Base-by-base conservation (phyloP, 1,139 yeast species). In the Torulaspora pretoriensis region DNA sequence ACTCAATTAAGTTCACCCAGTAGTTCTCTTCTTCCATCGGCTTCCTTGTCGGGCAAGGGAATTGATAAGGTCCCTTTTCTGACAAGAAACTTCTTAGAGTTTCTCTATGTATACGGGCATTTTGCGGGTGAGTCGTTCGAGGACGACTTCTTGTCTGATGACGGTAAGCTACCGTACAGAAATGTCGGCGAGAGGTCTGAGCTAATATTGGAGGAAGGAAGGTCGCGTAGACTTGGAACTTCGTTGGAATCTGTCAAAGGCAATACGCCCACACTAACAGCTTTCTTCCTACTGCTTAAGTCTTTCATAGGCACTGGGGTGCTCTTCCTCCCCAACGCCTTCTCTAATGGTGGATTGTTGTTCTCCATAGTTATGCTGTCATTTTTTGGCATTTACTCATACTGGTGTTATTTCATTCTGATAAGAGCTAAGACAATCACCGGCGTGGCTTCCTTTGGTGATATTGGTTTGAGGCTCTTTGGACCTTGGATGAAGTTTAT, bases 221-320 rank as follows among this genome's bases (percentile, higher is more conserved):
- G 43, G 3, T 53, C 48, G 22, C 28, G 28, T 8, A 43, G 47
- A 32, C 22, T 42, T 6, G 46, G 42, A 13, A 43, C 45, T n/a
- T 48, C 48, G n/a, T 48, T 52, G 7, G 48, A 47, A 25, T 48
- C 55, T 32, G 63, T 65, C 13, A 65, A 51, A 40, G 86, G 85
- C 4, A 80, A 86, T 6, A 83, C 88, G 0, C 78, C 87, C 1
- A 82, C 85, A 4, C 49, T 70, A 23, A 83, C 82, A 56, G 81
- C 89, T 0, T 84, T 81, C 55, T 77, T 84, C 50, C 67, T 84
- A 41, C 69, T 84, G 48, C 72, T 84, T 55, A 84, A 84, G 64
- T 80, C 89, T 0, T 75, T 84, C 49, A 81, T 84, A 10, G 94
- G 94, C 0, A 82, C 90, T 0, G 94, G 94, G n/a, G 80, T 84